Base-by-base conservation (phyloP, 2,329 filamentous ascomycete genomes). In the Sclerotinia glacialis region DNA sequence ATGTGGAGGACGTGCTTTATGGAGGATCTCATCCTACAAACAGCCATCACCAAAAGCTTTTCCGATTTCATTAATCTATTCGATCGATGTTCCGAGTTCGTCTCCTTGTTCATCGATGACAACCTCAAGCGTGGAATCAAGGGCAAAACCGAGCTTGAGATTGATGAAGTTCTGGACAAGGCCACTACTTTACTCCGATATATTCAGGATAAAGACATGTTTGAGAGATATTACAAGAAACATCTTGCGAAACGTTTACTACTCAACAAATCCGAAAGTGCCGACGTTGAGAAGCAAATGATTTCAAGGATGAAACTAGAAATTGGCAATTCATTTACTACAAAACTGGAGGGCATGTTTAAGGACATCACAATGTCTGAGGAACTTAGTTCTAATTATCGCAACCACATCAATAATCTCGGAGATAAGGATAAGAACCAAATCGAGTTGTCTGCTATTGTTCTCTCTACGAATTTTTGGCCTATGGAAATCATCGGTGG, bases 141-240 rank as follows among this genome's bases (percentile, higher is more conserved):
- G 76, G 93, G 93, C 69, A 97, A 96, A 81, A 94, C 92, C 0
- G 95, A 98, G 73, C 84, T 83, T 37, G 94, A 98, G 75, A 86
- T 97, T 18, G 94, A 98, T 73, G 78, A 80, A 9, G 86, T 96
- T 1, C 81, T 98, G 50, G 93, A 97, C 67, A 96, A 95, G 76
- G 93, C 93, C 16, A 96, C 97, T 68, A 87, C 89, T 0, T 82
- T 99, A 8, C 85, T 99, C 63, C 88, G 93, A 55, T 97, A 96
- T 72, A 85, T 99, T 47, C 86, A 89, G 65, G 94, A 98, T 74
- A 95, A 94, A 79, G 95, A 99, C 76, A 83, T 96, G 72, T 97
- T 99, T 74, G 94, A 99, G 80, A 87, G 91, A 5, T 99, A 99
- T 78, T 98, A 99, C 81, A 97, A 98, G 81, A 96, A 96, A 77